These are phyloP conservation scores for Coemansia sp. DNA, from an alignment of 192 early-diverging fungal species.

Conservation along the genomic window DNA sequence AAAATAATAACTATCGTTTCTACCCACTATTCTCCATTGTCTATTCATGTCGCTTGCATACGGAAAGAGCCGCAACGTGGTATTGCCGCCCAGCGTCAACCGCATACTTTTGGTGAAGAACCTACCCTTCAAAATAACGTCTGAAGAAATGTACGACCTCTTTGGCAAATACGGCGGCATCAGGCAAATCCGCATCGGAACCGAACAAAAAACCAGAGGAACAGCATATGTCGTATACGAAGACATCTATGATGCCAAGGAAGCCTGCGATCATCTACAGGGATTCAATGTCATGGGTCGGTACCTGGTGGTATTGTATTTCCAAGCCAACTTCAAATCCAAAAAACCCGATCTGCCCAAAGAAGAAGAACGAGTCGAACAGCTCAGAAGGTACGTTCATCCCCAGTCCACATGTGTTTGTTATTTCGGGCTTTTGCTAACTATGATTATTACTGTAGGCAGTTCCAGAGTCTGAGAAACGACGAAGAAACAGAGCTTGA, in stretches of 20 bases:
- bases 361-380: constrained; percentile 70
- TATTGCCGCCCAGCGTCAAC: constrained; percentile 92
- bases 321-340: constrained; percentile 74
- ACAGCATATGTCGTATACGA: constrained; percentile 98
- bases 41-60: constrained; percentile 41
- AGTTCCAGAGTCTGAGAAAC: constrained; percentile 35
- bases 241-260: constrained; percentile 97
- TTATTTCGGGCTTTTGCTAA: not conserved
- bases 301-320: constrained; percentile 94
- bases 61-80: constrained; percentile 56
- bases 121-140: constrained; percentile 93
- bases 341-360: constrained; percentile 78
- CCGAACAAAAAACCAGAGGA: constrained; percentile 81
- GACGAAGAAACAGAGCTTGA: constrained; percentile 36
- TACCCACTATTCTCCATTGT: not conserved
- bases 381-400: constrained; percentile 62
- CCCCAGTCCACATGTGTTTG: too few relatives aligned
- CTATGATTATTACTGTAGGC: constrained; percentile 15
- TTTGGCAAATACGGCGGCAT: constrained; percentile 97
- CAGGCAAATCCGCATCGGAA: constrained; percentile 88
- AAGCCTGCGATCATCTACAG: constrained; percentile 91
- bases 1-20: not conserved
- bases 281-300: constrained; percentile 96
- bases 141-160: constrained; percentile 96
- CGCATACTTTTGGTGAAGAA: constrained; percentile 91